Percentiles rank a stretch among this genome's conserved stretches.
Evolutionary conservation across 768 basidiomycete genomes (phyloP).

Genomic region (Crepidotus variabilis): DNA sequence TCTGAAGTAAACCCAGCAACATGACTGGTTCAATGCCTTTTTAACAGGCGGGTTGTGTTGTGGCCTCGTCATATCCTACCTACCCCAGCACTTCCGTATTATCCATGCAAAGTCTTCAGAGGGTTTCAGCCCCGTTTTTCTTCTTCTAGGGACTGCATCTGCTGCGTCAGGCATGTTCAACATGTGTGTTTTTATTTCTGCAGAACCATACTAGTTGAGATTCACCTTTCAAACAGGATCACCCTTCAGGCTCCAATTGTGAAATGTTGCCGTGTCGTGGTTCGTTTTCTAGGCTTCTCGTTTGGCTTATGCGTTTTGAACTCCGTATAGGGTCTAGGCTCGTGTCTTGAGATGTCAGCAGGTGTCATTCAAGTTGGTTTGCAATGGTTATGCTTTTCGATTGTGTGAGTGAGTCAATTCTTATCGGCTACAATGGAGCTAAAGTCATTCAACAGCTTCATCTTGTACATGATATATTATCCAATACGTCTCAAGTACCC

Average conservation of each 20-base stretch:
- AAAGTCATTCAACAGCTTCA: conserved; percentile 49
- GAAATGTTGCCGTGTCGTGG: conserved; percentile 75
- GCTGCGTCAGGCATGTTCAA: conserved; percentile 83
- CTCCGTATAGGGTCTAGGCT: conserved; percentile 53
- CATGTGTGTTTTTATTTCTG: conserved; percentile 46
- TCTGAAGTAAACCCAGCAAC: conserved; percentile 39
- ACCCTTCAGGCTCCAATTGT: conserved; percentile 83
- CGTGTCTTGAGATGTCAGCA: conserved; percentile 75
- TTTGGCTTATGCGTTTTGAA: background rate
- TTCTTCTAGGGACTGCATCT: conserved; percentile 85
- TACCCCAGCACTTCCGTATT: conserved; percentile 84
- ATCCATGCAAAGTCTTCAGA: conserved; percentile 75
- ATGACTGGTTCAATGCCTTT: conserved; percentile 67
- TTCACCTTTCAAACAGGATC: conserved; percentile 43
- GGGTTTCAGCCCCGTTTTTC: conserved; percentile 89
- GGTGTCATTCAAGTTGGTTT: conserved; percentile 79
- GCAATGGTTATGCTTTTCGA: conserved; percentile 81
- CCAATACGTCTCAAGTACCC: conserved; percentile 77
- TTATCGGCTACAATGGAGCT: background rate
- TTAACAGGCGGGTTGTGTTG: conserved; percentile 62
- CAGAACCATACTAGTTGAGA: background rate
- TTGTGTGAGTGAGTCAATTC: conserved; percentile 57
- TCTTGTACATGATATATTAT: conserved; percentile 91
- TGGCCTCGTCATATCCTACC: conserved; percentile 79
- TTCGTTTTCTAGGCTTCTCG: conserved; percentile 32